phyloP scores from a whole-genome alignment of 208 protist species.

The Trichomonas tenax region DNA sequence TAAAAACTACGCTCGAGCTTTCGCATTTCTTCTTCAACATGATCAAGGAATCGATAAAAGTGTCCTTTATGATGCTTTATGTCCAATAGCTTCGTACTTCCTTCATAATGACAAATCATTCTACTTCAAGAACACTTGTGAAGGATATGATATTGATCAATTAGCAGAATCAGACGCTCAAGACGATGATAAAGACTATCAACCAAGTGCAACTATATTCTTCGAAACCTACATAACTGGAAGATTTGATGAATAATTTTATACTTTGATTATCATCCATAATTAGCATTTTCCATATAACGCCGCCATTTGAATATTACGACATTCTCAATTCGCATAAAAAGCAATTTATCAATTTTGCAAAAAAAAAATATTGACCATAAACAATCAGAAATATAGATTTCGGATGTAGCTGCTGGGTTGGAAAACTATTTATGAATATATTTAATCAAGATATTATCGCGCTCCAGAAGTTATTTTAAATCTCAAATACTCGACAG shows the following conservation, averaged over 20 bases:
- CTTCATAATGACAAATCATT: not conserved
- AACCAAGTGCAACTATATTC: not conserved
- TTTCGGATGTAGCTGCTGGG: constrained; percentile 45
- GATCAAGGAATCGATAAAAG: not conserved
- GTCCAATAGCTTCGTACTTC: not conserved
- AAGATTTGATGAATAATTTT: not conserved
- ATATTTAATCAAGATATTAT: constrained; percentile 81
- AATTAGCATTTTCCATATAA: too few species aligned
- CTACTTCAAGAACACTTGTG: not conserved
- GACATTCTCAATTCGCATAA: too few species aligned
- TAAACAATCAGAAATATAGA: constrained; percentile 47
- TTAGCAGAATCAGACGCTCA: not conserved
- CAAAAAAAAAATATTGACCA: too few species aligned
- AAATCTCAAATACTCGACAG: constrained; percentile 12
- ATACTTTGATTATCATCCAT: too few species aligned
- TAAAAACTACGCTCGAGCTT: not conserved
- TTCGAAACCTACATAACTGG: not conserved
- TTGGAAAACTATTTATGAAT: constrained; percentile 58
- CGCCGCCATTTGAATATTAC: too few species aligned
- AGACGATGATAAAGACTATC: not conserved
- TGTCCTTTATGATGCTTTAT: not conserved
- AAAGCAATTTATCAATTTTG: too few species aligned
- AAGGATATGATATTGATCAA: not conserved
- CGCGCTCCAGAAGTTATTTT: constrained; percentile 65
- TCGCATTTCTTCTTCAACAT: not conserved